These are phyloP conservation scores for Lentinula raphanica DNA, from an alignment of 768 basidiomycete species.

Conservation along the genomic window DNA sequence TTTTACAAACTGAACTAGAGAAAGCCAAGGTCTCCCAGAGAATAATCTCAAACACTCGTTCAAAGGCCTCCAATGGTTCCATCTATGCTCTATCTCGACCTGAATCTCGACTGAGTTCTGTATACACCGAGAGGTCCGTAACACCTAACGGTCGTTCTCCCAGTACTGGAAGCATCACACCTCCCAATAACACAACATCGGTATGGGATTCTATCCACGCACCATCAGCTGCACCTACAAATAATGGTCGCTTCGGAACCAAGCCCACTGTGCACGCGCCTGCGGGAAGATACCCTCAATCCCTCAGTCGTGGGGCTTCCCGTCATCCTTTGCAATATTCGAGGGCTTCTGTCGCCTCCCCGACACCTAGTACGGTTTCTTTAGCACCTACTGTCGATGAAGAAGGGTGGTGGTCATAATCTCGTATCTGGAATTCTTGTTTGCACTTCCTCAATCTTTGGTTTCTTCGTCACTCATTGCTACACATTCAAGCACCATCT, in stretches of 20 bases:
- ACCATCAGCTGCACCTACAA: constrained; percentile 27
- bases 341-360: constrained; percentile 46
- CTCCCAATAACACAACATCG: constrained; percentile 38
- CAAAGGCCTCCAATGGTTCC: constrained; percentile 31
- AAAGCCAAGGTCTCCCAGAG: constrained; percentile 33
- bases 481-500: not conserved
- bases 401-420: constrained; percentile 76
- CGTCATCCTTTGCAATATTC: not conserved
- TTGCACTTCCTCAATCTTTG: not conserved
- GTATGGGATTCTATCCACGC: constrained; percentile 73
- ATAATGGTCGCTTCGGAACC: not conserved
- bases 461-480: not conserved
- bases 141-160: constrained; percentile 43
- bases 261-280: constrained; percentile 2
- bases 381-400: constrained; percentile 62
- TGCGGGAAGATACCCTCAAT: constrained; percentile 13
- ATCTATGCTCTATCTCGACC: constrained; percentile 47
- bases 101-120: constrained; percentile 70
- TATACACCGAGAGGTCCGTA: constrained; percentile 46
- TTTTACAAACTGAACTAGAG: constrained; percentile 55
- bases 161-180: constrained; percentile 38
- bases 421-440: not conserved
- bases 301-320: constrained; percentile 9
- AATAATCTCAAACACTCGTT: constrained; percentile 20
- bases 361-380: constrained; percentile 74